Conservation (phyloP, 2,329 filamentous ascomycete genomes). For the Colletotrichum truncatum region DNA sequence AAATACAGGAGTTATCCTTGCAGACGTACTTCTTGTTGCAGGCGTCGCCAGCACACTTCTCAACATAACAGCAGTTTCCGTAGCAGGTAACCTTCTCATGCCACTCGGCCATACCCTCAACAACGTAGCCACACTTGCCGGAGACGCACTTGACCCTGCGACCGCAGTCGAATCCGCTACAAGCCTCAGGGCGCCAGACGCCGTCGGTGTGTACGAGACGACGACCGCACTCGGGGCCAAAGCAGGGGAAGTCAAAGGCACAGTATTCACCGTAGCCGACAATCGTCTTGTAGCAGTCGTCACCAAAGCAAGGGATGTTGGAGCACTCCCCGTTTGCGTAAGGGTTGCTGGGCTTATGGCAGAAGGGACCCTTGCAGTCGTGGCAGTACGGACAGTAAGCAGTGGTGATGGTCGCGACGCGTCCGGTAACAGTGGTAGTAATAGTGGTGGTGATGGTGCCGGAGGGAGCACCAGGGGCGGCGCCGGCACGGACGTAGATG, state of each 20-base stretch:
- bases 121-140: slow-evolving; percentile 7
- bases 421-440: too few species aligned
- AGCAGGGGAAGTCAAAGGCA: slow-evolving; percentile 35
- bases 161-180: slow-evolving; percentile 28
- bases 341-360: too few species aligned
- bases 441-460: not conserved
- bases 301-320: slow-evolving; percentile 28
- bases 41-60: slow-evolving; percentile 41
- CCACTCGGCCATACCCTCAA: slow-evolving; percentile 16
- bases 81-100: slow-evolving; percentile 11
- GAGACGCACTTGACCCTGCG: not conserved
- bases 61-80: slow-evolving; percentile 34
- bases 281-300: slow-evolving; percentile 36
- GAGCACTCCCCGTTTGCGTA: not conserved
- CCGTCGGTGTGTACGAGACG: slow-evolving; percentile 37
- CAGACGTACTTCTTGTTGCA: slow-evolving; percentile 38
- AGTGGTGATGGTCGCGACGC: too few species aligned
- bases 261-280: slow-evolving; percentile 31
- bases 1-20: slow-evolving; percentile 35
- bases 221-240: slow-evolving; percentile 30
- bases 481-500: not conserved
- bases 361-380: too few species aligned
- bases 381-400: too few species aligned
- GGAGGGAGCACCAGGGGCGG: not conserved
- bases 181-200: slow-evolving; percentile 26